Conservation (phyloP, 129 eudicot genomes). For the Lactuca sativa region DNA sequence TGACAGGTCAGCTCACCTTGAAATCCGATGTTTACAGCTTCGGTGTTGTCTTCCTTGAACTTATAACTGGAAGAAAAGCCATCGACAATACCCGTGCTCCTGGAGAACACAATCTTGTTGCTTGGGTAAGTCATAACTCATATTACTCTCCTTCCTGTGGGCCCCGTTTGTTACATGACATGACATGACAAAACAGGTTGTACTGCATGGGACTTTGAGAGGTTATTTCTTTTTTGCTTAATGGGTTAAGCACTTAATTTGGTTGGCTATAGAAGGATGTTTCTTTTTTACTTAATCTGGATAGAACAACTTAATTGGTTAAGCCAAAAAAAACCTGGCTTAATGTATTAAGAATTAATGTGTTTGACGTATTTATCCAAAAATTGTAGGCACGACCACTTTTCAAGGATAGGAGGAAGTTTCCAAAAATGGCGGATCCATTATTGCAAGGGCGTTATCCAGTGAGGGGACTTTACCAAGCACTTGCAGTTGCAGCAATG, state of each 20-base stretch:
- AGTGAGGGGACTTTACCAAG: conserved; percentile 93
- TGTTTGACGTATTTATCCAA: background rate
- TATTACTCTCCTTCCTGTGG: background rate
- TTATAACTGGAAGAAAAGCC: conserved; percentile 92
- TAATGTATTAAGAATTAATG: too few relatives aligned
- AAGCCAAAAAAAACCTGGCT: too few relatives aligned
- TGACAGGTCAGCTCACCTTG: conserved; percentile 97
- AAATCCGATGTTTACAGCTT: conserved; percentile 94
- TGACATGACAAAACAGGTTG: background rate
- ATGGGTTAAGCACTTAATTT: too few relatives aligned
- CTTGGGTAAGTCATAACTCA: conserved; percentile 66
- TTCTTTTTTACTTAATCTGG: too few relatives aligned
- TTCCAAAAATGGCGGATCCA: conserved; percentile 96
- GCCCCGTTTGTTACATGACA: too few relatives aligned
- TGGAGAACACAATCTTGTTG: conserved; percentile 96
- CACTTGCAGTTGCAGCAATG: conserved; percentile 98
- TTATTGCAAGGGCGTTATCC: conserved; percentile 79
- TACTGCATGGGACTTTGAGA: too few relatives aligned
- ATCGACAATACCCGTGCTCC: conserved; percentile 76
- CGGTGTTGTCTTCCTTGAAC: conserved; percentile 96
- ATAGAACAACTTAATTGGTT: too few relatives aligned
- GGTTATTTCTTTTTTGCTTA: too few relatives aligned
- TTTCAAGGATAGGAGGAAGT: conserved; percentile 87
- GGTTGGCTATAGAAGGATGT: too few relatives aligned
- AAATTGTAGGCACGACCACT: conserved; percentile 78